Base-by-base conservation (phyloP, 108 stramenopile species). In the Skeletonema costatum region DNA sequence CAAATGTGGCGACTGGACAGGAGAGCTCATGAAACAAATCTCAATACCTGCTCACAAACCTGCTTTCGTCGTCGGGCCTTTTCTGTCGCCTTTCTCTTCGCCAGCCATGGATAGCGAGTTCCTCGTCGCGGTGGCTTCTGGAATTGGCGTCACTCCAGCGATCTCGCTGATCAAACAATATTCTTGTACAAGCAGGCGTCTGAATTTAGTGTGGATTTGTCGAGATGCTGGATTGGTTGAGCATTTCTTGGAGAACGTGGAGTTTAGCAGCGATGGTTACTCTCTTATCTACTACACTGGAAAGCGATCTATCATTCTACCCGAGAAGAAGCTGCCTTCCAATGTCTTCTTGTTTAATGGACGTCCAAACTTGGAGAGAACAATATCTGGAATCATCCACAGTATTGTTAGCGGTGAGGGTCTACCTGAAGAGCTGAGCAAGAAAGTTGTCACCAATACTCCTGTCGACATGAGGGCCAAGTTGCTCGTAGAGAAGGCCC, bases 131-230 rank as follows among this genome's bases (percentile, higher is more conserved):
- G 82, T 83, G 2, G 78, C 82, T 16, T 75, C 78, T 32, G 82
- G 82, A 8, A 83, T 83, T 29, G 82, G 78, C 32, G 74, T 83
- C 3, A 83, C 82, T 29, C 82, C 82, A 25, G 71, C 78, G 4
- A 60, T 79, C 19, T 62, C 58, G 32, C 17, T 83, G 16, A 78
- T 83, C 65, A 64, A 74, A 31, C 68, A 78, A 32, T 75, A 78
- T 48, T 62, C 69, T 17, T 56, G 29, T 7, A 79, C 82, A n/a
- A 61, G 44, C 36, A 73, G 82, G 36, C 67, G 72, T 25, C 36
- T 78, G 41, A 83, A 83, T 32, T 39, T 83, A 36, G 60, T 83
- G 13, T 83, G 82, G 82, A 77, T 83, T 17, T 79, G 77, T 46
- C 48, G 82, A 17, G 82, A 83, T 64, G 71, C 82, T 39, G 77